phyloP scores from a whole-genome alignment of 441 rosid species.

The Pelargonium myrrhifolium region DNA sequence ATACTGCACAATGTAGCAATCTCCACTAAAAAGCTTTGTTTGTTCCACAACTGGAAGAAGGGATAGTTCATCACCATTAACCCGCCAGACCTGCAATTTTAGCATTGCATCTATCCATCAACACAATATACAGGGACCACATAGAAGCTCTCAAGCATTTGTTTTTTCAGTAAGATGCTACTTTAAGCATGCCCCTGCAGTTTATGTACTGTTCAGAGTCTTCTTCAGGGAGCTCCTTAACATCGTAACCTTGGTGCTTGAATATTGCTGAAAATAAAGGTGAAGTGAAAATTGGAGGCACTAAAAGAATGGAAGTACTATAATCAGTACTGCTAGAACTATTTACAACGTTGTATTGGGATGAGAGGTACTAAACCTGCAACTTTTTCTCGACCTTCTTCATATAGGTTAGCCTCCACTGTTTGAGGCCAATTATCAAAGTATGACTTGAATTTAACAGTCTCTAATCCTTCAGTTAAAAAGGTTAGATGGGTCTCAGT shows the following conservation, averaged over 20 bases:
- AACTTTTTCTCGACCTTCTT: constrained; percentile 89
- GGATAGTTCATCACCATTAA: constrained; percentile 45
- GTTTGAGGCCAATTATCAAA: constrained; percentile 70
- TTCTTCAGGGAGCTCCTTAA: constrained; percentile 74
- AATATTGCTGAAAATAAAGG: constrained; percentile 42
- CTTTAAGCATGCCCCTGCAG: constrained; percentile 69
- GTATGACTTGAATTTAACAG: constrained; percentile 56
- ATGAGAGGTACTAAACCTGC: constrained; percentile 52
- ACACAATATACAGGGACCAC: constrained; percentile 6
- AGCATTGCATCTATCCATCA: constrained; percentile 11
- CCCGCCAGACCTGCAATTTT: constrained; percentile 63
- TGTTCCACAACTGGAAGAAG: constrained; percentile 59
- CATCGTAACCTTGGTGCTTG: constrained; percentile 65
- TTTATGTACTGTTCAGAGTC: constrained; percentile 49
- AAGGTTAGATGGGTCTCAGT: constrained; percentile 38
- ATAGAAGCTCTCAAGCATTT: constrained; percentile 10
- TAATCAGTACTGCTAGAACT: background rate
- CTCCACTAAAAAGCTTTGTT: constrained; percentile 69
- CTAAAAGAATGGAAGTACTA: background rate
- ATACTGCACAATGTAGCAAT: constrained; percentile 79
- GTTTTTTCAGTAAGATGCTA: constrained; percentile 21
- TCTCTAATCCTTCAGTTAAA: constrained; percentile 76
- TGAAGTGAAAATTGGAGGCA: constrained; percentile 14
- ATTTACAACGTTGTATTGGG: background rate
- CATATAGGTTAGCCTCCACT: constrained; percentile 54